These are phyloP conservation scores for Chlorella variabilis DNA, from an alignment of 163 green algal genomes.

Conservation along the genomic window DNA sequence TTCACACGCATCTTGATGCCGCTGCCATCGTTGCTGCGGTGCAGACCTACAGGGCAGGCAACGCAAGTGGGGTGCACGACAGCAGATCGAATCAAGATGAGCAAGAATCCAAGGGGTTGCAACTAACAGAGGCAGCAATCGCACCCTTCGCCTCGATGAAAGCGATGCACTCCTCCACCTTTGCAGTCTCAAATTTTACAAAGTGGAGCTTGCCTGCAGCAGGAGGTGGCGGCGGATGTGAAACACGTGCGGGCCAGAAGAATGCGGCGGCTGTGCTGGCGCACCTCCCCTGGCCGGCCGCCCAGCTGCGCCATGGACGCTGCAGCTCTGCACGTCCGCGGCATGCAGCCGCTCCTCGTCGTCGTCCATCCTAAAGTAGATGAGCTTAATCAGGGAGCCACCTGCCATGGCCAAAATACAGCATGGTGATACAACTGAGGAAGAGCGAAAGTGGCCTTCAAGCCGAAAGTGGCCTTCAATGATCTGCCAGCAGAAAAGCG, in stretches of 20 bases:
- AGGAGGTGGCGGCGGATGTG: no score
- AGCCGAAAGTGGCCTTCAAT: no score
- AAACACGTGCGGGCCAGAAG: no score
- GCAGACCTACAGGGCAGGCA: constrained; percentile 60
- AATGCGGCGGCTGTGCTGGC: background rate
- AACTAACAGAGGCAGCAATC: no score
- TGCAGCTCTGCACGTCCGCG: background rate
- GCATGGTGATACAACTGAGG: no score
- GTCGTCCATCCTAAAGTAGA: constrained; percentile 91
- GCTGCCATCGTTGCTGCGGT: constrained; percentile 57
- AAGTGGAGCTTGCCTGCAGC: constrained; percentile 92
- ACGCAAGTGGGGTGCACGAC: background rate
- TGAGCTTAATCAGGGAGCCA: constrained; percentile 96
- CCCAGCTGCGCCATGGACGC: background rate
- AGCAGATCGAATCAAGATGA: no score
- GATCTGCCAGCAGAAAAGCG: background rate
- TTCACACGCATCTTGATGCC: constrained; percentile 72
- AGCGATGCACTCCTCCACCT: constrained; percentile 87
- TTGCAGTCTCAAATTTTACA: constrained; percentile 97
- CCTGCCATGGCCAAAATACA: constrained; percentile 31
- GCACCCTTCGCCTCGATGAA: constrained; percentile 94
- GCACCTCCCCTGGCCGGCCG: background rate
- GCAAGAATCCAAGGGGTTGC: background rate
- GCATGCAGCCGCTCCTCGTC: background rate
- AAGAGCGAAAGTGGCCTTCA: no score